Percentiles rank a stretch among this genome's conserved stretches.
Conservation (phyloP, 2,329 filamentous ascomycete species). For the Penicillium concentricum region DNA sequence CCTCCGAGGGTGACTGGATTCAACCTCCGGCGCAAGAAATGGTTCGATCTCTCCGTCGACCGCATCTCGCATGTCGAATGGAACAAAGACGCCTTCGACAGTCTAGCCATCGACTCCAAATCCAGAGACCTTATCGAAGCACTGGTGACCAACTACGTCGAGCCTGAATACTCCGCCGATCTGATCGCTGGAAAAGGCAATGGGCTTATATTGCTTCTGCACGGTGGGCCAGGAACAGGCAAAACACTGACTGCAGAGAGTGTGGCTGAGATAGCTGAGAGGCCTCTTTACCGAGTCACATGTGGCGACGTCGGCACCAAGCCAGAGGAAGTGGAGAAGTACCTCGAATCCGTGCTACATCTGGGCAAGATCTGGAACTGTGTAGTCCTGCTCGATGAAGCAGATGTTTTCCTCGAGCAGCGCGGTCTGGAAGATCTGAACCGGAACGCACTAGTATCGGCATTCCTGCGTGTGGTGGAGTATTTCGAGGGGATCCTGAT, state of each 20-base stretch:
- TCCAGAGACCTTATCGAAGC: constrained; percentile 12
- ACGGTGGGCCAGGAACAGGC: constrained; percentile 51
- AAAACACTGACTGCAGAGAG: constrained; percentile 69
- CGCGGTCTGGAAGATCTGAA: constrained; percentile 12
- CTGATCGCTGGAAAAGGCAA: constrained; percentile 20
- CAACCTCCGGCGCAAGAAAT: constrained; percentile 18
- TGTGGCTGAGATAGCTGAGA: constrained; percentile 55
- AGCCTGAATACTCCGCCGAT: constrained; percentile 5
- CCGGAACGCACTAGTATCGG: constrained; percentile 22
- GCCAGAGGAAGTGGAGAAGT: constrained; percentile 10
- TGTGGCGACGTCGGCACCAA: constrained; percentile 6
- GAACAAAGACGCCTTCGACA: constrained; percentile 21
- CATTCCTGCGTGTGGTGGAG: constrained; percentile 25
- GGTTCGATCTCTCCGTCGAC: constrained; percentile 12
- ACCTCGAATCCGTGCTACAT: constrained; percentile 18
- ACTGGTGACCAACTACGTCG: constrained; percentile 8
- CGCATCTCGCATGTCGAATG: constrained; percentile 15
- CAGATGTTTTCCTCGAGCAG: constrained; percentile 14
- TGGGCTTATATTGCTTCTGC: constrained; percentile 19
- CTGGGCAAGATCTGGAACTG: constrained; percentile 14
- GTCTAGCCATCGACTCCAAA: constrained; percentile 14
- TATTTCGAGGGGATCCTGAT: constrained; percentile 25
- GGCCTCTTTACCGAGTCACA: constrained; percentile 17
- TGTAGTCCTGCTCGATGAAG: constrained; percentile 13
- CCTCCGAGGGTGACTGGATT: constrained; percentile 8